Base-by-base conservation (phyloP, 2,329 filamentous ascomycete species). In the Trichophyton verrucosum region DNA sequence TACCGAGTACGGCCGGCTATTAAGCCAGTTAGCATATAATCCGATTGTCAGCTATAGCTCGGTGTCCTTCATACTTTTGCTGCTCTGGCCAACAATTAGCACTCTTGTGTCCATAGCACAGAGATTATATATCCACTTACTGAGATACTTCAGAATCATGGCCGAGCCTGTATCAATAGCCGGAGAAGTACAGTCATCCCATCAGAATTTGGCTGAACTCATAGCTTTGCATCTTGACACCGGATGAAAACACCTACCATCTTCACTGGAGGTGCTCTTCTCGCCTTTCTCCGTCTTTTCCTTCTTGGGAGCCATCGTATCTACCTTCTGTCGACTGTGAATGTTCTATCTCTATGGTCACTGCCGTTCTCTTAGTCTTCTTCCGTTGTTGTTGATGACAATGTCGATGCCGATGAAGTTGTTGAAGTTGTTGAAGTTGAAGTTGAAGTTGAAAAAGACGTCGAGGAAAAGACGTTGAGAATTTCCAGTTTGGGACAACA, bases 1-100 rank as follows among this genome's bases (percentile, higher is more conserved):
- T 66, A 80, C 80, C 11, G 80, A 82, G 67, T 81, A 82, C 2
- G 80, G 80, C 63, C 80, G 79, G 70, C 78, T 81, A 65, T 46
- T 42, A 53, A 53, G 30, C 4, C 30, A 57, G 20, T 24, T n/a
- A 55, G 7, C 9, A 13, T 47, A 55, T 20, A 15, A 13, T n/a
- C 33, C n/a, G 24, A 33, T 20, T 27, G 17, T 30, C n/a, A 7
- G 55, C 6, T 22, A 20, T 2, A 17, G 6, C 3, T 38, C 2
- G 3, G 2, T 44, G 3, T 40, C 3, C 2, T 40, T 67, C 68
- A 58, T 69, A 79, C 77, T 81, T 81, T 61, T 80, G 77, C 65
- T 76, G 75, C 42, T 72, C 79, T 81, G 61, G 17, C 58, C 13
- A 27, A 4, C 61, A 27, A 20, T 17, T n/a, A 46, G 47, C 20